Evolutionary conservation across 1,139 yeast genomes (phyloP).

Genomic region (Taphrina populina): DNA sequence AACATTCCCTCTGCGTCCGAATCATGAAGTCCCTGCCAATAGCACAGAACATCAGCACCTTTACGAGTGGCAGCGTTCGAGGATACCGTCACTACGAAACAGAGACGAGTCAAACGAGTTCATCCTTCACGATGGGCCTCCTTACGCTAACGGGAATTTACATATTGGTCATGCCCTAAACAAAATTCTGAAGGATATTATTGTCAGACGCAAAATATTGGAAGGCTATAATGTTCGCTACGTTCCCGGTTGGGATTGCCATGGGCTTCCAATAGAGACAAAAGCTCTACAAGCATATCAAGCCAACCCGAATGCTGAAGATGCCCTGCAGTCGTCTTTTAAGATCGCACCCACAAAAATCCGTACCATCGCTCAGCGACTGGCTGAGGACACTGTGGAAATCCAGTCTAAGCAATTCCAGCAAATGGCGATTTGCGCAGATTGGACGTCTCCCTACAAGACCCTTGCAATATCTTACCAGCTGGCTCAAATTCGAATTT

Average conservation of each 20-base stretch:
- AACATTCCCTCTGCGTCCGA: conserved; percentile 27
- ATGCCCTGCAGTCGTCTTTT: conserved; percentile 42
- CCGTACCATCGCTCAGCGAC: conserved; percentile 62
- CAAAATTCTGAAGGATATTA: conserved; percentile 81
- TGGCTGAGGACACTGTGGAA: conserved; percentile 65
- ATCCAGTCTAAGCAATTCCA: conserved; percentile 65
- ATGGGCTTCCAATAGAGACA: conserved; percentile 92
- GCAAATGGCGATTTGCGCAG: conserved; percentile 76
- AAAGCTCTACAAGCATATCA: conserved; percentile 58
- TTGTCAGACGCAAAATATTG: conserved; percentile 67
- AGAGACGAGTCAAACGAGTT: conserved; percentile 45
- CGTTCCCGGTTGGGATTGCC: conserved; percentile 98
- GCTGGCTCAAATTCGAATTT: conserved; percentile 67
- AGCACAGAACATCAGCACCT: not conserved
- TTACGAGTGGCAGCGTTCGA: conserved; percentile 23
- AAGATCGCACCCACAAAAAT: conserved; percentile 53
- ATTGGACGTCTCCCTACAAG: conserved; percentile 68
- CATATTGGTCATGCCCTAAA: conserved; percentile 94
- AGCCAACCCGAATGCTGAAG: conserved; percentile 45
- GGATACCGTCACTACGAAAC: not conserved
- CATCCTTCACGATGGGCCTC: conserved; percentile 93
- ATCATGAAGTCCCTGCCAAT: conserved; percentile 1
- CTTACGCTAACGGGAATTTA: conserved; percentile 91
- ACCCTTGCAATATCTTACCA: conserved; percentile 68
- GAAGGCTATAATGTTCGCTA: conserved; percentile 64